Evolutionary conservation across 192 early-diverging fungal species (phyloP).

Genomic region (Podila horticola): DNA sequence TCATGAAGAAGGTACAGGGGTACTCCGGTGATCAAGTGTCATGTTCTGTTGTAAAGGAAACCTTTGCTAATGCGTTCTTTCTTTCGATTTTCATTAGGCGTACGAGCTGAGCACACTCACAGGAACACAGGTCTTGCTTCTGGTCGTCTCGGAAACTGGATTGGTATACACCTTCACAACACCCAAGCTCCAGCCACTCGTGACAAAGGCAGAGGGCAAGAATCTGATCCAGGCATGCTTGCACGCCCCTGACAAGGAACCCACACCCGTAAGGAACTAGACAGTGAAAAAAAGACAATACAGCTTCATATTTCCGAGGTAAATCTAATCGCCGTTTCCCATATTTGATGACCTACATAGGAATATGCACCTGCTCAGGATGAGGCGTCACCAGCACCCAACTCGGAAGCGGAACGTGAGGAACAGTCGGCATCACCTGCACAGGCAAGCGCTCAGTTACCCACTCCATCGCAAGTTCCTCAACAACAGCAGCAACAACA

Average conservation of each 20-base stretch:
- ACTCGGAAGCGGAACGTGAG: conserved; percentile 16
- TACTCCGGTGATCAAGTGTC: too few relatives aligned
- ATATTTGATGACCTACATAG: neutral
- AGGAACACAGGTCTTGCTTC: conserved; percentile 92
- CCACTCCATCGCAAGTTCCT: neutral
- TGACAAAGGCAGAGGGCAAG: conserved; percentile 92
- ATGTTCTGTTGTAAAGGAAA: neutral
- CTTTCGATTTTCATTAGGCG: conserved; percentile 58
- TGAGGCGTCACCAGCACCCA: conserved; percentile 10
- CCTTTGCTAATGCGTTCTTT: neutral
- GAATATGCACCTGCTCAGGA: conserved; percentile 6
- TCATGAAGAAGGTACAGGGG: conserved; percentile 92
- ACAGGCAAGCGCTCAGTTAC: neutral
- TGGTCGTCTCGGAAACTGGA: conserved; percentile 96
- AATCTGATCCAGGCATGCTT: conserved; percentile 94
- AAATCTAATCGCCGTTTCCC: too few relatives aligned
- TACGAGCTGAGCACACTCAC: conserved; percentile 94
- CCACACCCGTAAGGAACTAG: neutral
- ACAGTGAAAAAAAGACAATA: neutral
- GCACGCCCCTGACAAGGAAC: conserved; percentile 78
- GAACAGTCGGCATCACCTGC: conserved; percentile 12
- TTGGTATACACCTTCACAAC: conserved; percentile 97
- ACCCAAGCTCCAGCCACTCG: conserved; percentile 91
- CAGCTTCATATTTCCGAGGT: too few relatives aligned
- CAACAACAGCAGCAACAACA: conserved; percentile 3